A percentile compares a stretch with the other conserved stretches of the same genome.
Evolutionary conservation across 768 basidiomycete species (phyloP).

Genomic region (Tubosaeta sp.): DNA sequence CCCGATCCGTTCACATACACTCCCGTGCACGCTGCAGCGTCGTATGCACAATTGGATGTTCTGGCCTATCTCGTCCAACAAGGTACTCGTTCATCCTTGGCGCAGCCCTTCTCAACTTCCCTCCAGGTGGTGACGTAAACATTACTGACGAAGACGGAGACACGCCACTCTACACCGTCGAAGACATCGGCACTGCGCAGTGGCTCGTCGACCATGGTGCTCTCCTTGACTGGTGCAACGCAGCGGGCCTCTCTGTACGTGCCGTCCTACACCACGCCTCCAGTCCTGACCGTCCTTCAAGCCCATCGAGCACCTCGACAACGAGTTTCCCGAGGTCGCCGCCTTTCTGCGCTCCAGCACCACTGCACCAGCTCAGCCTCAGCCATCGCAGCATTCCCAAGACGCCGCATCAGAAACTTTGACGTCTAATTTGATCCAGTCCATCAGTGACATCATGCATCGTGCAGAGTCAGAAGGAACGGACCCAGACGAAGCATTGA

Average conservation of each 20-base stretch:
- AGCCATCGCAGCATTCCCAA: constrained; percentile 63
- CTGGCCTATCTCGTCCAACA: constrained; percentile 73
- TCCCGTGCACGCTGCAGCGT: constrained; percentile 93
- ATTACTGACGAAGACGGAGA: constrained; percentile 83
- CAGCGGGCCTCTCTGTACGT: constrained; percentile 73
- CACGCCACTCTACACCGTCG: constrained; percentile 88
- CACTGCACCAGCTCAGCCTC: constrained; percentile 10
- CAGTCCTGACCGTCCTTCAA: constrained; percentile 4
- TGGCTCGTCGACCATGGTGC: constrained; percentile 82
- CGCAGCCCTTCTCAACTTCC: not conserved
- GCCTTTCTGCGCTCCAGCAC: constrained; percentile 48
- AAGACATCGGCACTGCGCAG: constrained; percentile 70
- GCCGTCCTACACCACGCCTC: constrained; percentile 6
- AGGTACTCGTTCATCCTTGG: constrained; percentile 38
- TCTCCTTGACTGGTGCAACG: constrained; percentile 53
- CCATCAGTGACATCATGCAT: constrained; percentile 65
- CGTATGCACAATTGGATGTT: constrained; percentile 76
- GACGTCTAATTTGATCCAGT: constrained; percentile 60
- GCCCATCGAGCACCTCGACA: constrained; percentile 66
- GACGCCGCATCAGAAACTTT: constrained; percentile 66
- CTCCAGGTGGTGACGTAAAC: constrained; percentile 80
- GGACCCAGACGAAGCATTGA: constrained; percentile 65
- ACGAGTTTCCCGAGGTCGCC: constrained; percentile 69
- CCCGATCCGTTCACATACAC: constrained; percentile 76
- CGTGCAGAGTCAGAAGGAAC: constrained; percentile 51